Conservation (phyloP, 805 yeast species). For the Wickerhamiella azyma region DNA sequence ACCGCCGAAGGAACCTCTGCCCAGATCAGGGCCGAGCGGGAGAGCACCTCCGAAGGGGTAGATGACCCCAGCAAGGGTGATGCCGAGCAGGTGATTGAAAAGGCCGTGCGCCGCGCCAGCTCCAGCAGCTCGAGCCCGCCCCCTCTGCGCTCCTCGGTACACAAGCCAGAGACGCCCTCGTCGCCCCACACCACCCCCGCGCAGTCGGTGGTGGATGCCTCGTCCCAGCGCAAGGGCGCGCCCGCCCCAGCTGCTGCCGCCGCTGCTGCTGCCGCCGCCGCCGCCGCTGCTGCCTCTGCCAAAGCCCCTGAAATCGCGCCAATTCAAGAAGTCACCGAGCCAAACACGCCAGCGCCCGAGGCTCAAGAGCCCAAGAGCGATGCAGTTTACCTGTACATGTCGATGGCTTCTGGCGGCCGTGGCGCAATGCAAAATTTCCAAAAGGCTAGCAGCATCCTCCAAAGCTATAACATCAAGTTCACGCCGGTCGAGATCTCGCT, state of each 20-base stretch:
- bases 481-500: conserved; percentile 68
- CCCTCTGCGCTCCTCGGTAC: no score
- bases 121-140: neutral
- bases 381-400: conserved; percentile 54
- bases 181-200: neutral
- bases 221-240: neutral
- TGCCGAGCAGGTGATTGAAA: neutral
- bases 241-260: neutral
- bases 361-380: neutral
- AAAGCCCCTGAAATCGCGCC: neutral
- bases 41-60: neutral
- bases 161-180: no score
- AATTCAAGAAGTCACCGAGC: neutral
- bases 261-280: neutral
- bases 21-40: conserved; percentile 4
- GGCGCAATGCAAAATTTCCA: conserved; percentile 60
- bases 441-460: conserved; percentile 52
- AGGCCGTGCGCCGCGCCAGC: conserved; percentile 2
- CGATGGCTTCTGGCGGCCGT: conserved; percentile 73
- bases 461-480: conserved; percentile 56
- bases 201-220: neutral
- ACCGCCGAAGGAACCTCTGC: neutral
- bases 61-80: neutral
- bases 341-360: neutral
- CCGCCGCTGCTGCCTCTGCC: neutral